Evolutionary conservation across 257 asterid genomes (phyloP), one percentile per base, ranked within the genome.

Genomic region (Apocynum venetum): DNA sequence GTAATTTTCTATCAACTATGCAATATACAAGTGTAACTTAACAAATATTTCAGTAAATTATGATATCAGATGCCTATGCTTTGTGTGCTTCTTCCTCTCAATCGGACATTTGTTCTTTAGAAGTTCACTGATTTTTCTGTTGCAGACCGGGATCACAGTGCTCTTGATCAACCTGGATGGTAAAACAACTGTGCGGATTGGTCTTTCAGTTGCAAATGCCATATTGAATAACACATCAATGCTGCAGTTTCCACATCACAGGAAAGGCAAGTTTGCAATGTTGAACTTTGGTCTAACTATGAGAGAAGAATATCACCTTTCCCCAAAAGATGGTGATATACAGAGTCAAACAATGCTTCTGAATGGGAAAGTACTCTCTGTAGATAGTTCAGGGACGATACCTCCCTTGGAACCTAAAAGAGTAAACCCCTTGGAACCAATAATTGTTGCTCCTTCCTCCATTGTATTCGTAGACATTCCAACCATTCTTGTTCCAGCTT

Each of bases 261-360:
- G 79, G 51, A 68, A 65, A 57, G 76, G 84, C 41, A 72, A 74
- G 46, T 74, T 80, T 36, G 13, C 76, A 2, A 69, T 11, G 78
- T 9, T 65, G 10, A 57, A 47, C 6, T 65, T 17, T n/a, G 38
- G 61, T 13, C 17, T 40, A 31, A 79, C 55, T 46, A 53, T 31
- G 72, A 74, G 84, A 68, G 67, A 77, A 78, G 98, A 94, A 67
- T 94, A 92, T 83, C 97, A 92, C 77, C 82, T 91, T 47, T 89
- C 95, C 40, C 92, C 94, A 64, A 79, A 89, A 76, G 85, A 87
- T 52, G 91, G 96, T 17, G 87, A 94, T 74, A 75, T 91, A 79
- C 97, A 91, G 19, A 92, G 98, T 91, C 94, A 87, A 81, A 89
- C 84, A 41, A 78, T 91, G 88, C 88, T 88, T 49, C 90, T 94